Conservation (phyloP, 2,329 filamentous ascomycete species). For the Sphaerulina vaccinii region DNA sequence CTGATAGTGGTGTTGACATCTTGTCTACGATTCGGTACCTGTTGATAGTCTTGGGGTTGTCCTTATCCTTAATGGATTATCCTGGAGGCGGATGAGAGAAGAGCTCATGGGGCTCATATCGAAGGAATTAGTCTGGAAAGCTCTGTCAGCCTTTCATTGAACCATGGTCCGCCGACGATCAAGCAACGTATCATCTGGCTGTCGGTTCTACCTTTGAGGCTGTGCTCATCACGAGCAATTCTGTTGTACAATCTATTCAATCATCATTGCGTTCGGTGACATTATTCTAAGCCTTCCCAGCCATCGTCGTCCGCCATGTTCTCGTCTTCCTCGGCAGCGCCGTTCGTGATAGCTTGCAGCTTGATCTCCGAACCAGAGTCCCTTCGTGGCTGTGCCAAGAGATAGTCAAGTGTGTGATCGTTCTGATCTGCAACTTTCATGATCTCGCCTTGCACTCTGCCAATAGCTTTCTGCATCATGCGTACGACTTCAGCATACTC, state of each 20-base stretch:
- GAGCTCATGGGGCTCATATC: too few species aligned
- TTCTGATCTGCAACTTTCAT: constrained; percentile 83
- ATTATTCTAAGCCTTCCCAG: constrained; percentile 36
- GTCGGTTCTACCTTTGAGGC: neutral
- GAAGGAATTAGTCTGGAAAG: too few species aligned
- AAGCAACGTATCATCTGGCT: too few species aligned
- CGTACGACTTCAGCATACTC: constrained; percentile 82
- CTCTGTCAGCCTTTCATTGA: too few species aligned
- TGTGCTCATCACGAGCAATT: neutral
- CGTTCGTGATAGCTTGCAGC: constrained; percentile 25
- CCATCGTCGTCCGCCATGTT: constrained; percentile 38
- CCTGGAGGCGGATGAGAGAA: too few species aligned
- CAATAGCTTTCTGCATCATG: constrained; percentile 75
- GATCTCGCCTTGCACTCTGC: constrained; percentile 77
- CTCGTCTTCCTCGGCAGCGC: constrained; percentile 23
- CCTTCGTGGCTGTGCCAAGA: constrained; percentile 49
- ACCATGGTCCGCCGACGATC: too few species aligned
- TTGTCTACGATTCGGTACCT: too few species aligned
- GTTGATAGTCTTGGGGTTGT: too few species aligned
- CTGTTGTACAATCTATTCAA: neutral
- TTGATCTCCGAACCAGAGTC: constrained; percentile 11
- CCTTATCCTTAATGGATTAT: too few species aligned
- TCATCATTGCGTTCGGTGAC: neutral
- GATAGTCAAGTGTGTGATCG: constrained; percentile 82
- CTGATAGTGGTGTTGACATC: too few species aligned